phyloP scores from a whole-genome alignment of 2,329 filamentous ascomycete species.

The Plectosphaerella sp. region DNA sequence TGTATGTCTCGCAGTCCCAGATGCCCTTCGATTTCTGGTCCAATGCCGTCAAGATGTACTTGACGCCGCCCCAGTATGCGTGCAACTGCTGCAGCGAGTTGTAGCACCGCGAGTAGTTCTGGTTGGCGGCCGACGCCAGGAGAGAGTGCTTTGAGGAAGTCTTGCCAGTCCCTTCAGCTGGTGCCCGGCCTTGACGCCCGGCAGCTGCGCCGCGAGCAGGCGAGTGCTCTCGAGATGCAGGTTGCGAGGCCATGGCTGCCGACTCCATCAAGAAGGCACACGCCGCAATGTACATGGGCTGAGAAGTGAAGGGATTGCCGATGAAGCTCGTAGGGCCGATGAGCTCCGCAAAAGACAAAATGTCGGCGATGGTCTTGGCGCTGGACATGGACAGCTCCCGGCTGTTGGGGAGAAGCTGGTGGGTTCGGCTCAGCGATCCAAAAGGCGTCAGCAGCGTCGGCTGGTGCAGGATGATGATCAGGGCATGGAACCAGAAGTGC shows the following conservation, averaged over 20 bases:
- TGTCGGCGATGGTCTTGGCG: conserved; percentile 88
- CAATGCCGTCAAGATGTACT: conserved; percentile 80
- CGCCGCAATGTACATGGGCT: conserved; percentile 87
- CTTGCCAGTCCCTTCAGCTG: conserved; percentile 23
- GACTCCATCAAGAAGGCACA: conserved; percentile 87
- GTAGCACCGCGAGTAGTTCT: conserved; percentile 85
- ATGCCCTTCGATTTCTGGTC: conserved; percentile 87
- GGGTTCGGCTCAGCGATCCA: conserved; percentile 49
- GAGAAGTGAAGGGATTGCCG: conserved; percentile 83
- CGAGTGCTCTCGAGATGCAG: conserved; percentile 56
- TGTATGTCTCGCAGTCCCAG: conserved; percentile 68
- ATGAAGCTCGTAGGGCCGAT: conserved; percentile 83
- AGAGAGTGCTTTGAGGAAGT: conserved; percentile 64
- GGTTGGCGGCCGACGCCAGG: conserved; percentile 74
- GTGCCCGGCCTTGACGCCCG: conserved; percentile 13
- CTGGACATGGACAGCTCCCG: conserved; percentile 81
- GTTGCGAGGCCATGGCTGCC: conserved; percentile 63
- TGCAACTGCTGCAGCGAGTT: conserved; percentile 78
- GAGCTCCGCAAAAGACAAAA: conserved; percentile 78
- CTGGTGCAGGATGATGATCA: conserved; percentile 81
- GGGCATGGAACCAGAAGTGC: conserved; percentile 84
- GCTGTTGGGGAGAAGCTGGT: conserved; percentile 74
- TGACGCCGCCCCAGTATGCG: conserved; percentile 79
- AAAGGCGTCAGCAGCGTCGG: conserved; percentile 79
- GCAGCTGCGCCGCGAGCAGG: conserved; percentile 29